These are phyloP conservation scores for Dendrobium officinale DNA, from an alignment of 106 monocot genomes.

Conservation along the genomic window DNA sequence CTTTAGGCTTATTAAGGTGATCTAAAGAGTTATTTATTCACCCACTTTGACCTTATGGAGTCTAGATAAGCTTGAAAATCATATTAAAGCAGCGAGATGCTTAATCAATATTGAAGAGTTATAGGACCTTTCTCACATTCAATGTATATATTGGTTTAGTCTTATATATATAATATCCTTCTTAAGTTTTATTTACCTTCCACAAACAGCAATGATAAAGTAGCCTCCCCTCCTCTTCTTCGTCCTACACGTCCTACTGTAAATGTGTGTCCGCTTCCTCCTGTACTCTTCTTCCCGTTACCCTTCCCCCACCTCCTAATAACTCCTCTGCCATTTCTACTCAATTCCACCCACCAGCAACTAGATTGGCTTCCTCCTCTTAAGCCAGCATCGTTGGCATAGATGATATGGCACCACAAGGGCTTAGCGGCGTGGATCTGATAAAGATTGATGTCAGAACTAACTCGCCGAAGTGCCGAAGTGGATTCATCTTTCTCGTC, in stretches of 20 bases:
- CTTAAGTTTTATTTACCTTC: too few relatives aligned
- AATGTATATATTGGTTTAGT: too few relatives aligned
- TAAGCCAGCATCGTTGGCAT: neutral
- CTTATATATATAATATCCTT: too few relatives aligned
- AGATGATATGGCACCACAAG: neutral
- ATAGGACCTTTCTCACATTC: neutral
- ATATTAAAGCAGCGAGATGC: neutral
- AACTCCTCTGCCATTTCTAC: neutral
- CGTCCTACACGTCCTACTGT: too few relatives aligned
- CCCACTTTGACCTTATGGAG: neutral
- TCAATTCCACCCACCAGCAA: neutral
- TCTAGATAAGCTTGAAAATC: neutral
- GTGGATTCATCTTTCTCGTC: neutral
- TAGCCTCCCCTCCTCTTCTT: too few relatives aligned
- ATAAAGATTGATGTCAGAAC: conserved; percentile 11
- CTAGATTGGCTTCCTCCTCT: conserved; percentile 1
- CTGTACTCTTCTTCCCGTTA: conserved; percentile 10
- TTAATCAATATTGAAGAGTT: neutral
- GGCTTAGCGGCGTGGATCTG: neutral
- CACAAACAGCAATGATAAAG: too few relatives aligned
- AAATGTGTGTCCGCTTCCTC: conserved; percentile 2
- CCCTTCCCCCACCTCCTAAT: conserved; percentile 17
- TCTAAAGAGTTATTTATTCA: neutral
- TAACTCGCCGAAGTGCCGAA: neutral
- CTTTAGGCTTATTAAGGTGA: neutral